Evolutionary conservation across 768 basidiomycete species (phyloP).

Genomic region (Russula lepida): DNA sequence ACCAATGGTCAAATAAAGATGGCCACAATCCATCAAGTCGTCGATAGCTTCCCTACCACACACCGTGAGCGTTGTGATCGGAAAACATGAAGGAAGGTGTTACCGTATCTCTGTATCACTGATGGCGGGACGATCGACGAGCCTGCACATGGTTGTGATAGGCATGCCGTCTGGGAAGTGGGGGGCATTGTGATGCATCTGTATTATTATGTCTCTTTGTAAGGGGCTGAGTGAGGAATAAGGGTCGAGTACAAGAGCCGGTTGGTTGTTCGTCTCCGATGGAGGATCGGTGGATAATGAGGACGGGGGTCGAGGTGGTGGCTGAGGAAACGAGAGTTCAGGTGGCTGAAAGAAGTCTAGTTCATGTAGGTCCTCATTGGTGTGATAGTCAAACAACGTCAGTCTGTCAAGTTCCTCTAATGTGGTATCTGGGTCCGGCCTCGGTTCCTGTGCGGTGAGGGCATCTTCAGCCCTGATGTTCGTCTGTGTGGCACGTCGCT

Average conservation of each 20-base stretch:
- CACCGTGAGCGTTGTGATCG: neutral
- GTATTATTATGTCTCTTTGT: constrained; percentile 17
- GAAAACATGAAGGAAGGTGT: neutral
- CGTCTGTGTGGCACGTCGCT: neutral
- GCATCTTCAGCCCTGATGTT: neutral
- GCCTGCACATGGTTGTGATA: neutral
- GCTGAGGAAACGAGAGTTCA: neutral
- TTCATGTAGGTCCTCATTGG: neutral
- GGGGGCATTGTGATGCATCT: constrained; percentile 15
- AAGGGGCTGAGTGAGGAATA: constrained; percentile 16
- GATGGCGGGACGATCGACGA: neutral
- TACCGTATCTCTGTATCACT: constrained; percentile 11
- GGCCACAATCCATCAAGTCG: constrained; percentile 17
- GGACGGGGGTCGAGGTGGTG: neutral
- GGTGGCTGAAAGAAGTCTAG: neutral
- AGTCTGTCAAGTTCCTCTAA: neutral
- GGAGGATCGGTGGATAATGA: neutral
- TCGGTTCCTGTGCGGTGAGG: neutral
- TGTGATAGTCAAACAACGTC: neutral
- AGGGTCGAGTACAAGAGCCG: constrained; percentile 16
- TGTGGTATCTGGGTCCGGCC: neutral
- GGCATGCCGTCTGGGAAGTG: constrained; percentile 13
- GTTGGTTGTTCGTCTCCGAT: neutral
- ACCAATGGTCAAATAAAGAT: constrained; percentile 17
- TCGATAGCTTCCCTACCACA: constrained; percentile 23